Evolutionary conservation across 1,284 basidiomycete species (phyloP).

Genomic region (Anthracocystis walkeri): DNA sequence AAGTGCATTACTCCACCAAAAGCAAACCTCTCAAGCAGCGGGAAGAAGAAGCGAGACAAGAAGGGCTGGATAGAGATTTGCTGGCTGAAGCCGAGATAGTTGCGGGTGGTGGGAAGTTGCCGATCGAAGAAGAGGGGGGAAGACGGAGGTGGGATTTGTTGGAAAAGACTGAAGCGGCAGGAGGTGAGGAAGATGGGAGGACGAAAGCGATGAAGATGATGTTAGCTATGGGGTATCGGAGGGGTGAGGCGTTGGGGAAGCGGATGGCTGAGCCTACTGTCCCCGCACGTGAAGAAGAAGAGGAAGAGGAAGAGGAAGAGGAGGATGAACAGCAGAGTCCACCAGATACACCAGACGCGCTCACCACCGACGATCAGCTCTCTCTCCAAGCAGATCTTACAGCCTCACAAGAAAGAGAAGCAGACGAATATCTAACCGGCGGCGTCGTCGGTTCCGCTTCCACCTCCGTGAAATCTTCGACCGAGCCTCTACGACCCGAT

Average conservation of each 20-base stretch:
- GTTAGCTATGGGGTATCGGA: conserved; percentile 57
- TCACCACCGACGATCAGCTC: conserved; percentile 35
- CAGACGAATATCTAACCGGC: conserved; percentile 42
- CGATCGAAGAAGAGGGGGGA: conserved; percentile 21
- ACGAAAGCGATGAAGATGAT: conserved; percentile 57
- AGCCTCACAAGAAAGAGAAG: conserved; percentile 17
- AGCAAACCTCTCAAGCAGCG: conserved; percentile 21
- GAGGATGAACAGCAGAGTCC: conserved; percentile 19
- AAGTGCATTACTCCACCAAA: conserved; percentile 18
- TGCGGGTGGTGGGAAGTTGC: conserved; percentile 41
- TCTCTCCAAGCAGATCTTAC: not conserved
- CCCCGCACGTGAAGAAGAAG: not conserved
- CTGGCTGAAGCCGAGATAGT: conserved; percentile 51
- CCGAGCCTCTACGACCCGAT: conserved; percentile 46
- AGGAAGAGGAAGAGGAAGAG: conserved; percentile 21
- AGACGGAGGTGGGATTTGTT: conserved; percentile 34
- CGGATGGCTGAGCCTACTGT: too few relatives aligned
- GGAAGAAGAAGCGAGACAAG: conserved; percentile 32
- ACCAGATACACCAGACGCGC: not conserved
- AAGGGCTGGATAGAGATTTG: conserved; percentile 42
- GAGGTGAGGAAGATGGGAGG: conserved; percentile 20
- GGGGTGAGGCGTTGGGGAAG: conserved; percentile 39
- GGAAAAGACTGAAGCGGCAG: not conserved
- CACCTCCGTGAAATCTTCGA: not conserved
- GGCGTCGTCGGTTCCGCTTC: conserved; percentile 10